phyloP scores from a whole-genome alignment of 768 basidiomycete species.

The Rhodotorula kratochvilovae region DNA sequence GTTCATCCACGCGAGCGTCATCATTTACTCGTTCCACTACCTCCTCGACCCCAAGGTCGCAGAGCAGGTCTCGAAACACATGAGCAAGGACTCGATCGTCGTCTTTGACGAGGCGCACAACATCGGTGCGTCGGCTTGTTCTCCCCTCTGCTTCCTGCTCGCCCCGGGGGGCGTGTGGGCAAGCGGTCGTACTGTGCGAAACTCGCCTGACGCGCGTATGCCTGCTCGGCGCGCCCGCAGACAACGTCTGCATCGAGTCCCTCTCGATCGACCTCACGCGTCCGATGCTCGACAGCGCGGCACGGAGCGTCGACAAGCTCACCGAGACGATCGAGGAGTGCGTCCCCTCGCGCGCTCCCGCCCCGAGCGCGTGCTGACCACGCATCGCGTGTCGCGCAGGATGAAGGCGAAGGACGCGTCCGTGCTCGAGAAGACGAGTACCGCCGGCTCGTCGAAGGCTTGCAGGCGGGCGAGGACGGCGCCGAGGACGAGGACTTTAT shows the following conservation, averaged over 20 bases:
- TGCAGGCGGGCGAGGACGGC: slow-evolving; percentile 54
- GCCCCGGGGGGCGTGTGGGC: too few relatives aligned
- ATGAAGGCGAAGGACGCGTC: slow-evolving; percentile 89
- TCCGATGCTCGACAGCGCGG: slow-evolving; percentile 94
- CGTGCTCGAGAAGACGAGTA: slow-evolving; percentile 96
- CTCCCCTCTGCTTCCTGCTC: neutral
- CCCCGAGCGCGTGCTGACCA: too few relatives aligned
- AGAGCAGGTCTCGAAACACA: slow-evolving; percentile 95
- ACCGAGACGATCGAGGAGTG: slow-evolving; percentile 93
- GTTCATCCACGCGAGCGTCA: slow-evolving; percentile 92
- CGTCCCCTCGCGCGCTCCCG: slow-evolving; percentile 46
- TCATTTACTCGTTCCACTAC: slow-evolving; percentile 99
- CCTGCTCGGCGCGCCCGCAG: slow-evolving; percentile 48
- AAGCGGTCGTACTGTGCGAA: too few relatives aligned
- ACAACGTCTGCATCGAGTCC: slow-evolving; percentile 98
- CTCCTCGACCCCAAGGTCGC: slow-evolving; percentile 97
- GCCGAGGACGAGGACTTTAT: slow-evolving; percentile 71
- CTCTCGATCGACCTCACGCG: slow-evolving; percentile 93
- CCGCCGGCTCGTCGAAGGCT: slow-evolving; percentile 83
- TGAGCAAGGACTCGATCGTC: slow-evolving; percentile 95
- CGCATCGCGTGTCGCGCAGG: slow-evolving; percentile 55
- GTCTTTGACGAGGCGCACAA: slow-evolving; percentile 99
- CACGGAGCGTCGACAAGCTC: slow-evolving; percentile 76
- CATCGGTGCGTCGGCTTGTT: slow-evolving; percentile 62
- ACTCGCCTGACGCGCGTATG: neutral